Conservation (phyloP, 768 basidiomycete species). For the Gloeostereum incarnatum region DNA sequence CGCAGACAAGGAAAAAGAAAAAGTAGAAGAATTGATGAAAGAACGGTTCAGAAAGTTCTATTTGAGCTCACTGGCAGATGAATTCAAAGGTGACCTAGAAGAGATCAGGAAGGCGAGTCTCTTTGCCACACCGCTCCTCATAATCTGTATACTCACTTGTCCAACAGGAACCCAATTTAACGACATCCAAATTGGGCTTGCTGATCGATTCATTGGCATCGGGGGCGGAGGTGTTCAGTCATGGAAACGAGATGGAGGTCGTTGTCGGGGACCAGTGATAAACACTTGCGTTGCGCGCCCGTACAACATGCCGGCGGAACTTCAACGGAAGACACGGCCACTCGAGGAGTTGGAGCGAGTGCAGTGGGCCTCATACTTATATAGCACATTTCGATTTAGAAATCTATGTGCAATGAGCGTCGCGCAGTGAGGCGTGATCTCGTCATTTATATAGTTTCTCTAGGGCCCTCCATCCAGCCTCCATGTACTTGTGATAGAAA, state of each 20-base stretch:
- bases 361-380: too few relatives aligned
- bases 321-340: too few relatives aligned
- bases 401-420: too few relatives aligned
- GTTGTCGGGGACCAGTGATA: too few relatives aligned
- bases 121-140: neutral
- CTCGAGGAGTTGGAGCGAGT: too few relatives aligned
- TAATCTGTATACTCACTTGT: neutral
- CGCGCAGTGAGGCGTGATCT: too few relatives aligned
- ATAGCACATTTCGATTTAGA: too few relatives aligned
- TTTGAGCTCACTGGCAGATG: conserved; percentile 79
- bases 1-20: conserved; percentile 15
- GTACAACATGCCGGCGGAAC: too few relatives aligned
- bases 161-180: conserved; percentile 52
- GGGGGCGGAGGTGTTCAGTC: conserved; percentile 61
- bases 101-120: conserved; percentile 64
- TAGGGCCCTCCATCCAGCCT: too few relatives aligned
- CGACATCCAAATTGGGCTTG: conserved; percentile 55
- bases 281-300: too few relatives aligned
- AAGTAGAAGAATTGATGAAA: conserved; percentile 44
- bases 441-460: too few relatives aligned
- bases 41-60: conserved; percentile 75
- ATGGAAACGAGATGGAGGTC: conserved; percentile 69
- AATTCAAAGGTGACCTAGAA: conserved; percentile 78
- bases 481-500: too few relatives aligned
- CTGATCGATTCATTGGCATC: conserved; percentile 79